Evolutionary conservation across 148 eudicot species (phyloP).

Genomic region (Diospyros kaki): DNA sequence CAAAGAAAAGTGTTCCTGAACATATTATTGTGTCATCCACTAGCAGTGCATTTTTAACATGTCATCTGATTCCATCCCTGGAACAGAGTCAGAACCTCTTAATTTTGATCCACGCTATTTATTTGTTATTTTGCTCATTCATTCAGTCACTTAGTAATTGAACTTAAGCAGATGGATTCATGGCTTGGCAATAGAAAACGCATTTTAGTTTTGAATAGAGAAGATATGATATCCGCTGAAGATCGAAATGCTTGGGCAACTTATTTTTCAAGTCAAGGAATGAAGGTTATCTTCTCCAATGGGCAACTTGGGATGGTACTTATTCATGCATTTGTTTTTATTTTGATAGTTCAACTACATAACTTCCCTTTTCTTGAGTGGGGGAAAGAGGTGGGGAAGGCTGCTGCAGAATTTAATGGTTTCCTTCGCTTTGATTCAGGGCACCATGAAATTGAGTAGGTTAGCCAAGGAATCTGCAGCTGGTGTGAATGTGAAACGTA

Average conservation of each 20-base stretch:
- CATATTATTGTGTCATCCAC: not conserved
- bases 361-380: not conserved
- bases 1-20: not conserved
- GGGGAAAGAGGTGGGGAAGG: not conserved
- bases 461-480: constrained; percentile 77
- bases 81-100: not conserved
- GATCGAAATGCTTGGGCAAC: constrained; percentile 97
- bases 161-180: constrained; percentile 66
- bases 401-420: not conserved
- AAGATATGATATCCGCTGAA: constrained; percentile 91
- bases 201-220: constrained; percentile 87
- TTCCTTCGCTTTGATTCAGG: constrained; percentile 46
- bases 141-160: not conserved
- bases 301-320: constrained; percentile 94
- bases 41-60: not conserved
- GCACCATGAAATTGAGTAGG: constrained; percentile 80
- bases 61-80: not conserved
- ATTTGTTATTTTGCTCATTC: no score
- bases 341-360: not conserved
- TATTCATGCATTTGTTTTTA: not conserved
- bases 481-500: constrained; percentile 82
- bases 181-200: constrained; percentile 94
- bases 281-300: constrained; percentile 75
- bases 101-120: not conserved
- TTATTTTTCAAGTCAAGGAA: constrained; percentile 80